A percentile compares a stretch with the other conserved stretches of the same genome.
Conservation (phyloP, 176 grass and related monocot species). For the Oryza brachyantha region DNA sequence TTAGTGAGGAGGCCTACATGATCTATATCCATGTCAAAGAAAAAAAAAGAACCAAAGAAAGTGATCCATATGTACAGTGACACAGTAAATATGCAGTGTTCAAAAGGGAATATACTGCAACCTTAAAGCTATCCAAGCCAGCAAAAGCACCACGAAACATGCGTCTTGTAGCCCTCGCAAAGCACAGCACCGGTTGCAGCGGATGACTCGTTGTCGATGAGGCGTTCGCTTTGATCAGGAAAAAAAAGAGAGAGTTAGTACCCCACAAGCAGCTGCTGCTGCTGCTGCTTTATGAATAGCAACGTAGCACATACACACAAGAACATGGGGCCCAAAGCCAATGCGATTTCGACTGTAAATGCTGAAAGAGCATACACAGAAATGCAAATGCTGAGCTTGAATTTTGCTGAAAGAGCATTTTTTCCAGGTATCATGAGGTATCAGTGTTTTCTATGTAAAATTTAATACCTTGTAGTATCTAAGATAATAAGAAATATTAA, state of each 20-base stretch:
- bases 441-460: no score
- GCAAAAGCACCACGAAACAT: slow-evolving; percentile 42
- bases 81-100: slow-evolving; percentile 18
- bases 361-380: no score
- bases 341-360: slow-evolving; percentile 18
- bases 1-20: slow-evolving; percentile 16
- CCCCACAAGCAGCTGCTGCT: not conserved
- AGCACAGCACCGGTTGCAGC: slow-evolving; percentile 20
- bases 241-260: not conserved
- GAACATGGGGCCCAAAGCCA: slow-evolving; percentile 8
- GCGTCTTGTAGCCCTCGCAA: slow-evolving; percentile 44
- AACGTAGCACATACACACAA: not conserved
- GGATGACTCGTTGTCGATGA: slow-evolving; percentile 3
- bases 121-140: slow-evolving; percentile 19
- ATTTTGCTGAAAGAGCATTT: no score
- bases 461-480: no score
- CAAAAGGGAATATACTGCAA: slow-evolving; percentile 14
- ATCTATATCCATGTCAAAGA: slow-evolving; percentile 2
- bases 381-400: no score
- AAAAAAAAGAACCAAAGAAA: not conserved
- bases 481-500: no score
- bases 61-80: slow-evolving; percentile 31
- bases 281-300: not conserved
- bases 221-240: slow-evolving; percentile 23
- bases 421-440: no score